Percentiles rank a stretch among this genome's conserved stretches.
phyloP scores from a whole-genome alignment of 176 grass and related monocot species.

The Metroxylon sagu region DNA sequence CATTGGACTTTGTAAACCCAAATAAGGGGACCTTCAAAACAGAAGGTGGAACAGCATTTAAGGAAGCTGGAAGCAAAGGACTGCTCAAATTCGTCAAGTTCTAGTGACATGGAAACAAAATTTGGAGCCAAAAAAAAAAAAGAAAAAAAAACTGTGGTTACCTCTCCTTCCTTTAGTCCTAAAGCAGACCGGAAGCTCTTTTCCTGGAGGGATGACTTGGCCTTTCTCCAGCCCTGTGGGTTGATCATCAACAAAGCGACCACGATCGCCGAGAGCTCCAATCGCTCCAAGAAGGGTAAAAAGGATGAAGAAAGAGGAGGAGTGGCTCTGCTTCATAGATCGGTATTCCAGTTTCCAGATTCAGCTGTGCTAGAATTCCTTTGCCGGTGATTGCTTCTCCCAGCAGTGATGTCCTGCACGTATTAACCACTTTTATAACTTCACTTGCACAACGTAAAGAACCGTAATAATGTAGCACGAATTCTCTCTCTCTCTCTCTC shows the following conservation, averaged over 20 bases:
- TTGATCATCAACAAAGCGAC: conserved; percentile 61
- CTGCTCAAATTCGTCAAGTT: too few relatives aligned
- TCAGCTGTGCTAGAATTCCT: conserved; percentile 89
- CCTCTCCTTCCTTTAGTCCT: conserved; percentile 81
- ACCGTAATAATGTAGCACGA: too few relatives aligned
- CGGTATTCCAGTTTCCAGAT: conserved; percentile 93
- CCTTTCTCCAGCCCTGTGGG: conserved; percentile 67
- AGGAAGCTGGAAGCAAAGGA: too few relatives aligned
- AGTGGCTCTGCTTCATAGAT: conserved; percentile 99
- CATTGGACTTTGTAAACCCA: conserved; percentile 62
- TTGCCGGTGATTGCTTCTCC: conserved; percentile 98
- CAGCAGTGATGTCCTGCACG: conserved; percentile 63
- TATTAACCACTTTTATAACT: too few relatives aligned
- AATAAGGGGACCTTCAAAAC: conserved; percentile 47
- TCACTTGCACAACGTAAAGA: too few relatives aligned
- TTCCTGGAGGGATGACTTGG: conserved; percentile 78
- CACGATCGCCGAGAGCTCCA: conserved; percentile 89
- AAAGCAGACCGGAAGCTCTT: conserved; percentile 68
- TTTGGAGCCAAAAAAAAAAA: too few relatives aligned
- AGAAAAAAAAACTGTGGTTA: background rate
- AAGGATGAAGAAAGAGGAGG: conserved; percentile 99
- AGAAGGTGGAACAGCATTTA: background rate
- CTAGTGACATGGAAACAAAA: too few relatives aligned
- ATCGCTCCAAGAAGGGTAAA: conserved; percentile 99
- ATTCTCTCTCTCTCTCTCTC: too few relatives aligned